A percentile compares a stretch with the other conserved stretches of the same genome.
Conservation (phyloP, 1,139 yeast species). For the Saccharomycopsis hybrid region DNA sequence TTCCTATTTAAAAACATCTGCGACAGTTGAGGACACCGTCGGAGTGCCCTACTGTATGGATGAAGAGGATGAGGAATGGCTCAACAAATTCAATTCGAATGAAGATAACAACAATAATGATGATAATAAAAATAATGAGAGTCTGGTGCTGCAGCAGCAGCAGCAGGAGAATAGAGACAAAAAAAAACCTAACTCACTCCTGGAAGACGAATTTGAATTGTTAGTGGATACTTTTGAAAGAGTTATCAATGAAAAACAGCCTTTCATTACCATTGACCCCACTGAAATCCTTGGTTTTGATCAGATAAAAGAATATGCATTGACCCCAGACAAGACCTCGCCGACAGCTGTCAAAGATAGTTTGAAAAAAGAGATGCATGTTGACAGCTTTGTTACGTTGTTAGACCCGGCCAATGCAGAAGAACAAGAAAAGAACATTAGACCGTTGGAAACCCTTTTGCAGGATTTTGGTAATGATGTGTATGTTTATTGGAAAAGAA, state of each 20-base stretch:
- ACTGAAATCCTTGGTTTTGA: constrained; percentile 62
- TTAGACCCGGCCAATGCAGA: constrained; percentile 40
- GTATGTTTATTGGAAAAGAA: constrained; percentile 74
- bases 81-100: constrained; percentile 37
- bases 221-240: constrained; percentile 70
- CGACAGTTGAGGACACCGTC: constrained; percentile 89
- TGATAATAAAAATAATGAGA: too few species aligned
- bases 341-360: constrained; percentile 30
- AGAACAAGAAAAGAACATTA: constrained; percentile 28
- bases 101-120: constrained; percentile 26
- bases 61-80: constrained; percentile 73
- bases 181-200: constrained; percentile 31
- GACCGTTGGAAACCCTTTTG: constrained; percentile 49
- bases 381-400: constrained; percentile 33
- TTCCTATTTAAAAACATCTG: constrained; percentile 79
- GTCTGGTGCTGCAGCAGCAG: background rate
- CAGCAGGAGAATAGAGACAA: constrained; percentile 1
- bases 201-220: constrained; percentile 83
- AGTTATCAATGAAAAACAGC: constrained; percentile 74
- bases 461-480: constrained; percentile 60
- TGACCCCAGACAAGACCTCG: constrained; percentile 29
- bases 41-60: constrained; percentile 90
- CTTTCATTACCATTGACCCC: constrained; percentile 83
- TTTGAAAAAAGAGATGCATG: constrained; percentile 30
- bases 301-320: constrained; percentile 51